Base-by-base conservation (phyloP, 148 eudicot species). In the Cornus florida region DNA sequence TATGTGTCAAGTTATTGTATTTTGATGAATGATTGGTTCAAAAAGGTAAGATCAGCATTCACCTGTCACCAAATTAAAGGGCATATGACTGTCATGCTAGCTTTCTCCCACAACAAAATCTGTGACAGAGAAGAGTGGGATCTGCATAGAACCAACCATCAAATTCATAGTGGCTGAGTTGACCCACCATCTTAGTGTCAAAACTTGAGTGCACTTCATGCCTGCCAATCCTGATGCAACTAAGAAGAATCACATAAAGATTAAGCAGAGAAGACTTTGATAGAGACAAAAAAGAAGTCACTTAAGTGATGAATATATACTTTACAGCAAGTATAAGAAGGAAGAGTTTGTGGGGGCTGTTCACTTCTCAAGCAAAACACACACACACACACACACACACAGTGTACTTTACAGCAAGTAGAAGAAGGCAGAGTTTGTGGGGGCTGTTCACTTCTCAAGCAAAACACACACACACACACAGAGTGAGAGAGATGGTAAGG, bases 301-400 rank as follows among this genome's bases (percentile, higher is more conserved):
- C 38, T 1, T 4, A 28, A 28, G 28, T 28, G 28, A 28, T 14
- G 23, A 53, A 33, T 31, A 19, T 38, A 28, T 23, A 64, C 8
- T 19, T 28, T 74, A 22, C 31, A 74, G 22, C 68, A 60, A 75
- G 65, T 65, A 65, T 64, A 75, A 75, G 67, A 75, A 75, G 56
- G 33, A 28, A 62, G 20, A 60, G 60, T n/a, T 14, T 10, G 23
- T 22, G 50, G 17, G 24, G 50, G 62, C 69, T 75, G 69, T 4
- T 53, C 77, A 64, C 41, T 75, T 62, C 33, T 6, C 77, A 74
- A 19, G 33, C 19, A 16, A 8, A 16, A 10, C 19, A 7, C 10
- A 62, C 23, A 62, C 22, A 16, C 4, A n/a, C 22, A 76, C 17
- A 41, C 24, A 65, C 3, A 41, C 3, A 17, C 17, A 41, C 24